A percentile compares a stretch with the other conserved stretches of the same genome.
Conservation (phyloP, 2,329 filamentous ascomycete species). For the Exophiala spinifera region DNA sequence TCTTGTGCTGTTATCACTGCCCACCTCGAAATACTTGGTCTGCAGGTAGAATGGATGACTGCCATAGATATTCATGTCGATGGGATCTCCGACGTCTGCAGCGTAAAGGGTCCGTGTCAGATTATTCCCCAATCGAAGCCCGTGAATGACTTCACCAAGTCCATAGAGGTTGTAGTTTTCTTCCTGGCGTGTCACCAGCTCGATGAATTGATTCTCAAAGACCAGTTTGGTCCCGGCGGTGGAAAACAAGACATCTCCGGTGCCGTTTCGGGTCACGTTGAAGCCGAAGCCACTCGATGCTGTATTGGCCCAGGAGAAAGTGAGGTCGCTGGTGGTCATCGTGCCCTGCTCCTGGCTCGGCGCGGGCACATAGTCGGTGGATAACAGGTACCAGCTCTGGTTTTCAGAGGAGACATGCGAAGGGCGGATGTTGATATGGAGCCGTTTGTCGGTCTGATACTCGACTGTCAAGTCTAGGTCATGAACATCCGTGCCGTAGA, state of each 20-base stretch:
- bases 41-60: constrained; percentile 76
- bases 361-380: constrained; percentile 60
- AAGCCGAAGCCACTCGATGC: constrained; percentile 55
- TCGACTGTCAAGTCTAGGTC: constrained; percentile 65
- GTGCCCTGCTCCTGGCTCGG: constrained; percentile 47
- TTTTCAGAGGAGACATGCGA: constrained; percentile 61
- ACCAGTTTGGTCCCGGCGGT: constrained; percentile 64
- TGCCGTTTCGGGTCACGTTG: constrained; percentile 56
- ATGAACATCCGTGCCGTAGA: constrained; percentile 72
- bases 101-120: constrained; percentile 66
- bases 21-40: constrained; percentile 67
- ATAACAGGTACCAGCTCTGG: constrained; percentile 64
- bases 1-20: constrained; percentile 46
- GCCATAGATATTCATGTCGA: constrained; percentile 68
- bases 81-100: constrained; percentile 64
- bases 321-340: constrained; percentile 41
- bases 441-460: constrained; percentile 61
- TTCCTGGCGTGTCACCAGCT: constrained; percentile 64
- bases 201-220: constrained; percentile 75
- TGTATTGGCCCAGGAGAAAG: constrained; percentile 53
- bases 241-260: constrained; percentile 65
- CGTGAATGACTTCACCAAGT: constrained; percentile 69
- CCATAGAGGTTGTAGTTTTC: constrained; percentile 74
- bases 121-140: constrained; percentile 69
- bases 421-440: constrained; percentile 69